Base-by-base conservation (phyloP, 1,284 basidiomycete genomes). In the Ceratobasidium sp. region DNA sequence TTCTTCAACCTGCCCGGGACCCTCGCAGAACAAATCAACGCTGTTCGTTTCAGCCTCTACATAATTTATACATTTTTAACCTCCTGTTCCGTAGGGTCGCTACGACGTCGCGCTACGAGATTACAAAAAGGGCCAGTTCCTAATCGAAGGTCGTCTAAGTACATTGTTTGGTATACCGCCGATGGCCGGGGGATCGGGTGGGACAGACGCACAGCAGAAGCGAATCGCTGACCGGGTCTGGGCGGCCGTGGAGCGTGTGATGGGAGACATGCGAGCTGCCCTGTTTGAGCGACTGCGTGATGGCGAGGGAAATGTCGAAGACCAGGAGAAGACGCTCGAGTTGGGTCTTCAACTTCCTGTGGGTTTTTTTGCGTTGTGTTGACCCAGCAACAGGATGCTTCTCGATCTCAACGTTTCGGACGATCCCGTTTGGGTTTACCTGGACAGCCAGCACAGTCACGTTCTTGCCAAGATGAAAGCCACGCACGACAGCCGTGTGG, bases 291-390 rank as follows among this genome's bases (percentile, higher is more conserved):
- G 94, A 81, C 85, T 99, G 47, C 90, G 93, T 82, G 95, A 98
- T 80, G 88, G 92, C 1, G 87, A 86, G 54, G 87, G 94, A 60
- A 91, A 89, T 61, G 89, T 97, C 3, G 98, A 99, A 77, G 97
- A 99, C 80, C 95, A 98, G 79, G 97, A 99, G 85, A 96, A 95
- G 86, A 98, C 95, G 0, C 94, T 99, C 65, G 97, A 99, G 96
- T 96, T 81, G 81, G 92, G n/a, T n/a, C n/a, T n/a, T 85, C 7
- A 26, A 45, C 60, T 45, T 73, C 26, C 47, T 69, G n/a, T 26
- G 33, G 13, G 4, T 33, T 45, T 39, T 20, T 17, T n/a, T 47
- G 17, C 77, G 8, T 79, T 60, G 60, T 75, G 35, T 47, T 42
- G 35, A 17, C 26, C 67, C n/a, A 23, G 33, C 53, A 11, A 8